Evolutionary conservation across 2,329 filamentous ascomycete species (phyloP), one percentile per base, ranked within the genome.

Genomic region (Xylaria sp.): DNA sequence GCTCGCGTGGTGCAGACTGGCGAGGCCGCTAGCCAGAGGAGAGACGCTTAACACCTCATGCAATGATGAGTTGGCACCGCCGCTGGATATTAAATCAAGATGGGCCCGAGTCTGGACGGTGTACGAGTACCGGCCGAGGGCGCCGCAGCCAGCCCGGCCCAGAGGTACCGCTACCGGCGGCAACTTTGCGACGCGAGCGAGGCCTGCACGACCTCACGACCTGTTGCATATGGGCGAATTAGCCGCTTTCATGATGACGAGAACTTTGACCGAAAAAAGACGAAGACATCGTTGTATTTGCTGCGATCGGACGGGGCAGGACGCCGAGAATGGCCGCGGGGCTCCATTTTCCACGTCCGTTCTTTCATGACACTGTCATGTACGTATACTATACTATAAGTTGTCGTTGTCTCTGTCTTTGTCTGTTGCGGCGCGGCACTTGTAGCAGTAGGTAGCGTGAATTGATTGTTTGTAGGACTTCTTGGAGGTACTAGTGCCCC

Each of bases 21-120:
- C 79, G 74, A 81, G 79, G 79, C 79, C 80, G 79, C 80, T 80
- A 81, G 80, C 81, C 78, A 80, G 76, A 80, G 78, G 78, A 79
- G 77, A 80, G 81, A 81, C 76, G 79, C 81, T 81, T 78, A 81
- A 81, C 81, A 81, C 77, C 84, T 86, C 85, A 92, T 90, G 90
- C 89, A 91, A 81, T 89, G 90, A 91, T 92, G 90, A 90, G 90
- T 88, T 92, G 90, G 89, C 90, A 92, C 81, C 88, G 86, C 87
- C 81, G 83, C 83, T 87, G 84, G 83, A 86, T 83, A 85, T 86
- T 86, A 84, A 84, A 84, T 80, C 82, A 82, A 78, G 81, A 82
- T 84, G 84, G 83, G 81, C 79, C 66, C 76, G 76, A 72, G 71
- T 75, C 73, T 76, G 73, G 71, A 74, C 74, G 73, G 75, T 75